phyloP scores from a whole-genome alignment of 2,329 filamentous ascomycete species.

The Alternaria dauci region DNA sequence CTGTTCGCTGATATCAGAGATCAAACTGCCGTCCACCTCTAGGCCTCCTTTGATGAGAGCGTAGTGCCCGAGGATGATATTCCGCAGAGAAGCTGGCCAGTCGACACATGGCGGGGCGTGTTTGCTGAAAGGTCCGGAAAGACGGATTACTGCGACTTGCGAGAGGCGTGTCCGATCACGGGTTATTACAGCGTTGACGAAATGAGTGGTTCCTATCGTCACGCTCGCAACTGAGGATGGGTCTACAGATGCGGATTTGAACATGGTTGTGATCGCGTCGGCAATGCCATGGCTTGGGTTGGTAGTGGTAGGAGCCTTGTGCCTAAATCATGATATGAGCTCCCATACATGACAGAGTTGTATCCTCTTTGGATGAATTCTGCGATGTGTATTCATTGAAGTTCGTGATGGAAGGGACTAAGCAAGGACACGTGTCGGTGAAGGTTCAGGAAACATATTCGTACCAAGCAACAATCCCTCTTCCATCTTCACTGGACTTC shows the following conservation, averaged over 20 bases:
- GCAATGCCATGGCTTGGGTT: slow-evolving; percentile 51
- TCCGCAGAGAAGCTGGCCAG: slow-evolving; percentile 57
- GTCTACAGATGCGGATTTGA: slow-evolving; percentile 42
- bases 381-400: not conserved
- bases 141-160: slow-evolving; percentile 62
- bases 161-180: slow-evolving; percentile 60
- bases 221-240: slow-evolving; percentile 53
- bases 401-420: not conserved
- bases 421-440: not conserved
- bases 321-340: slow-evolving; percentile 31
- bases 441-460: slow-evolving; percentile 5
- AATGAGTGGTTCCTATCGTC: slow-evolving; percentile 62
- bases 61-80: slow-evolving; percentile 58
- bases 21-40: slow-evolving; percentile 60
- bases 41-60: slow-evolving; percentile 59
- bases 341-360: not conserved
- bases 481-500: slow-evolving; percentile 33
- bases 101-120: slow-evolving; percentile 62
- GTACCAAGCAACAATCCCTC: slow-evolving; percentile 48
- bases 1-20: slow-evolving; percentile 52
- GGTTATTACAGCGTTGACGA: slow-evolving; percentile 62
- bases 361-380: not conserved
- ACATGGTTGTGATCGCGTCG: slow-evolving; percentile 48
- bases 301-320: slow-evolving; percentile 51
- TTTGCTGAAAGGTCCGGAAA: slow-evolving; percentile 58